Percentiles rank a stretch among this genome's conserved stretches.
Conservation (phyloP, 2,329 filamentous ascomycete species). For the Pseudocercospora cruenta region DNA sequence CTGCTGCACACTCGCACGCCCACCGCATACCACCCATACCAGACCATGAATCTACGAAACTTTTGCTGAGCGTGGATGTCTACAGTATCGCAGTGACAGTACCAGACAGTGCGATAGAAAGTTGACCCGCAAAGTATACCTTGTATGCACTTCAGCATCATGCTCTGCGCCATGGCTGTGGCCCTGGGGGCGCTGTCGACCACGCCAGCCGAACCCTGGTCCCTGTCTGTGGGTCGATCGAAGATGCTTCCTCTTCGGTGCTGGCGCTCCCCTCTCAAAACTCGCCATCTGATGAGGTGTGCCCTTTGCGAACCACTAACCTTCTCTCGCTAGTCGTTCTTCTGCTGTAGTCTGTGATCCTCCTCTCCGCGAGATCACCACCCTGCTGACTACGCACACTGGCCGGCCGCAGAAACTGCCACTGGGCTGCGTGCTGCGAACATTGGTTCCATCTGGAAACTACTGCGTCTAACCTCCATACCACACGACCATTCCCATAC, state of each 20-base stretch:
- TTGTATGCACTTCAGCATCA: background rate
- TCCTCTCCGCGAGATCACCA: slow-evolving; percentile 1
- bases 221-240: slow-evolving; percentile 7
- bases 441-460: slow-evolving; percentile 2
- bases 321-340: background rate
- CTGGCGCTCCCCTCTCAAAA: background rate
- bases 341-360: background rate
- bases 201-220: background rate
- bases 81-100: too few relatives aligned
- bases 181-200: background rate
- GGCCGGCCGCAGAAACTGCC: background rate
- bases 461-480: background rate
- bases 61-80: too few relatives aligned
- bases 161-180: background rate
- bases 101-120: background rate
- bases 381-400: slow-evolving; percentile 5
- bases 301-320: background rate
- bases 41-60: too few relatives aligned
- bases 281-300: background rate
- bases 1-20: background rate
- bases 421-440: background rate
- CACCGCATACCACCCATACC: too few relatives aligned
- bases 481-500: background rate
- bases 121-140: background rate
- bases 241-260: slow-evolving; percentile 8